A percentile compares a stretch with the other conserved stretches of the same genome.
Conservation (phyloP, 75 land plant genomes). For the Sequoiadendron giganteum region DNA sequence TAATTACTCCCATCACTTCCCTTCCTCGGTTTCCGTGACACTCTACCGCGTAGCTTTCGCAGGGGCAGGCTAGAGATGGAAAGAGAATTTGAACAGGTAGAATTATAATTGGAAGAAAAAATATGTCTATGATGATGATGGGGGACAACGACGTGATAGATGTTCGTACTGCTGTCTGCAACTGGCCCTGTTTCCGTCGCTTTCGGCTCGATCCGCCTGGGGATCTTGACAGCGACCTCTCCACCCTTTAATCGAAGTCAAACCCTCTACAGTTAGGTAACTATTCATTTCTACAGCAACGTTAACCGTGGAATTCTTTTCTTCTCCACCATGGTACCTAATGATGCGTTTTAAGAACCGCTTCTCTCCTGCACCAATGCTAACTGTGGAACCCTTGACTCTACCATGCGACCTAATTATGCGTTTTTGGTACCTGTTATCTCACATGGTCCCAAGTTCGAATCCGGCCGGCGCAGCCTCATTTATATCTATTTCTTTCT, state of each 20-base stretch:
- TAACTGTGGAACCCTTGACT: no score
- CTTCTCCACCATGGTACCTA: no score
- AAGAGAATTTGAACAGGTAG: not conserved
- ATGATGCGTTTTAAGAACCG: no score
- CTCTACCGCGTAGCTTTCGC: no score
- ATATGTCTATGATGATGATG: not conserved
- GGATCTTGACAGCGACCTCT: constrained; percentile 6
- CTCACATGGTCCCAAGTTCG: no score
- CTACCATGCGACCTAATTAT: no score
- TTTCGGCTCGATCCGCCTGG: constrained; percentile 4
- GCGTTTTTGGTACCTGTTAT: no score
- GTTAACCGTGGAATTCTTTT: no score
- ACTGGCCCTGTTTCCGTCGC: not conserved
- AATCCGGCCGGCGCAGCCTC: no score
- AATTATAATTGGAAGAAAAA: not conserved
- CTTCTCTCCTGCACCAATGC: no score
- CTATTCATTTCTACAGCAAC: not conserved
- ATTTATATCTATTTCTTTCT: no score
- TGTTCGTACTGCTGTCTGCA: constrained; percentile 1
- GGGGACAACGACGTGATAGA: constrained; percentile 6
- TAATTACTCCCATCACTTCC: not conserved
- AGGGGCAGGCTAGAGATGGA: not conserved
- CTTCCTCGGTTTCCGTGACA: not conserved
- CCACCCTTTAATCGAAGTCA: not conserved
- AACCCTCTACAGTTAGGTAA: not conserved